phyloP scores from a whole-genome alignment of 2,329 filamentous ascomycete genomes.

The Hypoxylon sp. region DNA sequence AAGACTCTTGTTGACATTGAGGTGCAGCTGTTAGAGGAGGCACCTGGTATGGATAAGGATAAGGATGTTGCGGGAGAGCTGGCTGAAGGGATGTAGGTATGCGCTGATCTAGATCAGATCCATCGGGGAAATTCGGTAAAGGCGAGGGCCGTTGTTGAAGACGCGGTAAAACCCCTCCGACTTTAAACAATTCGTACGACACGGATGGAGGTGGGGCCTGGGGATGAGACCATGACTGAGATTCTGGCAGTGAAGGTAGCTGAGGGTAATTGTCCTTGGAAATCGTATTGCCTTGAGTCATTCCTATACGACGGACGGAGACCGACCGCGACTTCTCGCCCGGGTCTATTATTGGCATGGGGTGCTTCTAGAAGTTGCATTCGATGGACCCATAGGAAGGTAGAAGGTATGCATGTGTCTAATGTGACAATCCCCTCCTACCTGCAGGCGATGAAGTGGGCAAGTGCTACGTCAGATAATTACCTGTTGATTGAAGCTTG shows the following conservation, averaged over 20 bases:
- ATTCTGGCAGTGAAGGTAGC: neutral
- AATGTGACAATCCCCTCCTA: constrained; percentile 22
- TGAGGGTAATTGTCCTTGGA: constrained; percentile 1
- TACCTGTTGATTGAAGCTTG: constrained; percentile 13
- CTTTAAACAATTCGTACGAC: neutral
- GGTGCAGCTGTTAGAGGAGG: neutral
- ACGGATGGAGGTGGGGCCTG: neutral
- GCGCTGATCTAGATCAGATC: neutral
- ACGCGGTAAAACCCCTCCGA: neutral
- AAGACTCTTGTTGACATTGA: neutral
- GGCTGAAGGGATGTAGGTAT: neutral
- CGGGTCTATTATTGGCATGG: neutral
- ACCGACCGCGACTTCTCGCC: neutral
- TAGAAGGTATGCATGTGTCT: constrained; percentile 13
- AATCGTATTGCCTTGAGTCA: neutral
- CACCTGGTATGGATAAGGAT: neutral
- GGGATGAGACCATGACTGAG: neutral
- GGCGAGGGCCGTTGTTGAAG: constrained; percentile 2
- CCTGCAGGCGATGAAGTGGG: constrained; percentile 18
- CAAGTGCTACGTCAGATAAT: constrained; percentile 13
- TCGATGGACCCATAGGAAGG: constrained; percentile 4
- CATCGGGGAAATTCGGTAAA: neutral
- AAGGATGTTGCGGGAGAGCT: constrained; percentile 1
- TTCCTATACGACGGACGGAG: neutral
- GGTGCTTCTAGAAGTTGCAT: constrained; percentile 8